Base-by-base conservation (phyloP, 331 rosid genomes). In the Malus hybrid region DNA sequence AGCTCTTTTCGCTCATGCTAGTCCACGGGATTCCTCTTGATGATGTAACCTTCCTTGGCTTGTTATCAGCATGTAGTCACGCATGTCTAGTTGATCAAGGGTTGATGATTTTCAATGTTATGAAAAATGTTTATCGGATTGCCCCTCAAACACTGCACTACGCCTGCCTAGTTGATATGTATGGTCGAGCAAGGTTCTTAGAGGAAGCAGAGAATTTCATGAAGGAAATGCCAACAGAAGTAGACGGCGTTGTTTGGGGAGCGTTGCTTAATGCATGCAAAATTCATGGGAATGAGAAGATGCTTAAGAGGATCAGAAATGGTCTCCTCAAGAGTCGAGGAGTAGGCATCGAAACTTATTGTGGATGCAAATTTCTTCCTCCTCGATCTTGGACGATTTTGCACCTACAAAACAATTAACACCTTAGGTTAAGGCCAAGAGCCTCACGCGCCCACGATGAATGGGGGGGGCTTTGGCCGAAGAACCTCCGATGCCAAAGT, bases 21-120 rank as follows among this genome's bases (percentile, higher is more conserved):
- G 80, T 91, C 59, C 86, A 88, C 34, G 96, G 97, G 56, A 81
- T 91, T 80, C 70, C 78, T 33, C 96, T 90, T 0, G 93, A 88
- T 66, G 93, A 83, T 72, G 87, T 91, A 33, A 88, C 88, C 16
- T 93, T 91, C 65, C 65, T 93, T 42, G 85, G 93, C 71, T 74
- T 93, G 64, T 77, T 91, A 73, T 86, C 87, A 46, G 91, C 91
- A 2, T 89, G 92, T 82, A 89, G 94, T 83, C 96, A 93, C 74
- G 86, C 72, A 3, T 94, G 98, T 28, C 46, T 91, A 22, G 84
- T 93, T 12, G 61, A 64, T 50, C 81, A 85, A 73, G 98, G 94
- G 39, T 70, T 80, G 66, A 87, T 80, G 85, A 76, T 93, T 57
- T 93, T 87, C 78, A 80, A 81, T 62, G 92, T 87, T 63, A 89